These are phyloP conservation scores for Neonectria faginata DNA, from an alignment of 2,329 filamentous ascomycete species.

Conservation along the genomic window DNA sequence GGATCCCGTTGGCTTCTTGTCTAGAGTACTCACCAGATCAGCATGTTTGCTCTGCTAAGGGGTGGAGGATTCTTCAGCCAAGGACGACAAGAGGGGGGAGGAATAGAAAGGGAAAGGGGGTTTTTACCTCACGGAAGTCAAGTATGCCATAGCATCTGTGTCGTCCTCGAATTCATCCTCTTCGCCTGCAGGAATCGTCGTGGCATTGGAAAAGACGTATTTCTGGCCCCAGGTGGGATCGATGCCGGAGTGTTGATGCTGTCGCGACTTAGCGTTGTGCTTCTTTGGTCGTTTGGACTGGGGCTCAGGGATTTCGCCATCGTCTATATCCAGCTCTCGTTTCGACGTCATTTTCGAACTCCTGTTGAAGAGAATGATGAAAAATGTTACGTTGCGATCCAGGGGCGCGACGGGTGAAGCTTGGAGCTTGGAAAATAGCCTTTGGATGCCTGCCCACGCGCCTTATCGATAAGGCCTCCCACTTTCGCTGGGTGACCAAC, in stretches of 20 bases:
- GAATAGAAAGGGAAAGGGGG: constrained; percentile 3
- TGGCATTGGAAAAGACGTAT: constrained; percentile 73
- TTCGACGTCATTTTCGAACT: constrained; percentile 50
- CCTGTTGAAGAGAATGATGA: no score
- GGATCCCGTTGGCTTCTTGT: constrained; percentile 79
- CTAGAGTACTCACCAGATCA: constrained; percentile 70
- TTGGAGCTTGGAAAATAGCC: constrained; percentile 25
- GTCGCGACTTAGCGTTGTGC: constrained; percentile 50
- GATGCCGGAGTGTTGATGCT: constrained; percentile 60
- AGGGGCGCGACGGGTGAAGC: constrained; percentile 8
- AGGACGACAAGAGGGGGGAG: constrained; percentile 20
- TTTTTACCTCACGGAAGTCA: constrained; percentile 77
- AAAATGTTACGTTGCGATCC: constrained; percentile 2
- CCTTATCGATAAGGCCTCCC: constrained; percentile 38
- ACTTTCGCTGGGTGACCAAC: constrained; percentile 23
- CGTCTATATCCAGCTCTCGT: constrained; percentile 49
- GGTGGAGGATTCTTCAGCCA: constrained; percentile 45
- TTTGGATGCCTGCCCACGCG: constrained; percentile 35
- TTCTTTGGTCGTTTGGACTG: constrained; percentile 46
- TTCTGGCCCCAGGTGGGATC: constrained; percentile 78
- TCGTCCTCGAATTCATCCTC: constrained; percentile 76
- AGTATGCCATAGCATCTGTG: constrained; percentile 75
- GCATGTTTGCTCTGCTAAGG: constrained; percentile 46
- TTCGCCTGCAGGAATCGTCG: constrained; percentile 60
- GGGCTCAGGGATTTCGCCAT: constrained; percentile 44